Evolutionary conservation across 352 stramenopile species (phyloP), one percentile per base, ranked within the genome.

Genomic region (Globisporangium radiosum): DNA sequence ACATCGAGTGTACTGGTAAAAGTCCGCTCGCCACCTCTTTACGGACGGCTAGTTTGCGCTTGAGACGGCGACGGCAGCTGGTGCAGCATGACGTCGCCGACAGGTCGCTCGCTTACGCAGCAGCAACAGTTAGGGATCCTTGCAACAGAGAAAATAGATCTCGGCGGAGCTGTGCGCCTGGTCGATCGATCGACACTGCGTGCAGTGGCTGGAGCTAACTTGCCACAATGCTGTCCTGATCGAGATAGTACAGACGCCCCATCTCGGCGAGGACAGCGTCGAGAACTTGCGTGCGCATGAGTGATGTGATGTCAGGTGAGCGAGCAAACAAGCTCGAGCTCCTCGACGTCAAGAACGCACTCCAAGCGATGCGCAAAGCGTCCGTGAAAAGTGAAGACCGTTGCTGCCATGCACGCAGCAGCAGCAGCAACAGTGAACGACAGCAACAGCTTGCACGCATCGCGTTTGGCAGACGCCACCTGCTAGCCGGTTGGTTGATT

Each of bases 171-270:
- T 33, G 25, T 33, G 25, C 40, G 7, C 40, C 40, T 44, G 40
- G 7, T 13, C 40, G 40, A 44, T 33, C 43, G 42, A 15, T 15
- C 13, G 7, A 17, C 9, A 47, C 43, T 47, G 43, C 43, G 43
- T 15, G 13, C 11, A n/a, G 13, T 8, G 11, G 13, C 43, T 47
- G 43, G 43, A 50, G 45, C 45, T 50, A 50, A 37, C 45, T 50
- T 33, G 45, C 45, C 45, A 25, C 45, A 50, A 37, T 36, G 45
- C 7, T 50, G 45, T 50, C 45, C 45, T 50, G 45, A 50, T 50
- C 45, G 45, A n/a, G 45, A 50, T 50, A 25, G 45, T 50, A 36
- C 45, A 13, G 45, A 36, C 45, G 17, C 45, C 17, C 45, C 15
- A 36, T 25, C 45, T 50, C n/a, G 11, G 45, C 40, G 11, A 8